phyloP scores from a whole-genome alignment of 306 rosid species.

The Casuarina equisetifolia region DNA sequence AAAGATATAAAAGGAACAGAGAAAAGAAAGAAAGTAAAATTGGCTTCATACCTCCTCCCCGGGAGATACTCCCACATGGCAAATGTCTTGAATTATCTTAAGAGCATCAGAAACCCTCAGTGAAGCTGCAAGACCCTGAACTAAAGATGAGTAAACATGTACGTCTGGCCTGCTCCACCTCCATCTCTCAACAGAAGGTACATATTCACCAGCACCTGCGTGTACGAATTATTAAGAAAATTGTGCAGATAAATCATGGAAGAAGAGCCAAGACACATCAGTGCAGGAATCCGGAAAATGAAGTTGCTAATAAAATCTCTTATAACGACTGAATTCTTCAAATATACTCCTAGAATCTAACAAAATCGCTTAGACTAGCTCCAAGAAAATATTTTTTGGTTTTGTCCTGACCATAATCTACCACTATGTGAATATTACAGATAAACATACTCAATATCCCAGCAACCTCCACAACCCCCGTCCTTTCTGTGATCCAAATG shows the following conservation, averaged over 20 bases:
- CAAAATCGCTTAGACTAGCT: background rate
- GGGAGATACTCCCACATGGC: slow-evolving; percentile 83
- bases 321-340: background rate
- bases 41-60: slow-evolving; percentile 72
- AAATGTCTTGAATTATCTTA: slow-evolving; percentile 63
- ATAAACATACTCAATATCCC: background rate
- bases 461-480: background rate
- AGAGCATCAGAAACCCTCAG: slow-evolving; percentile 91
- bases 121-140: slow-evolving; percentile 80
- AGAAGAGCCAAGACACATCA: background rate
- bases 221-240: slow-evolving; percentile 16
- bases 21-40: background rate
- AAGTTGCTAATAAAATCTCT: background rate
- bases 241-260: background rate
- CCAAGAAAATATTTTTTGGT: background rate
- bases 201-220: slow-evolving; percentile 51
- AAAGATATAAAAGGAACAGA: background rate
- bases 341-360: background rate
- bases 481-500: background rate
- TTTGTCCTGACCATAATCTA: background rate
- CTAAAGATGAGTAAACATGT: slow-evolving; percentile 49
- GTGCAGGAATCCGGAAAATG: background rate
- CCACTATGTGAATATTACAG: background rate
- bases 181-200: slow-evolving; percentile 62
- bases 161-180: slow-evolving; percentile 86